Conservation (phyloP, 2,329 filamentous ascomycete species). For the Diatrype stigma region DNA sequence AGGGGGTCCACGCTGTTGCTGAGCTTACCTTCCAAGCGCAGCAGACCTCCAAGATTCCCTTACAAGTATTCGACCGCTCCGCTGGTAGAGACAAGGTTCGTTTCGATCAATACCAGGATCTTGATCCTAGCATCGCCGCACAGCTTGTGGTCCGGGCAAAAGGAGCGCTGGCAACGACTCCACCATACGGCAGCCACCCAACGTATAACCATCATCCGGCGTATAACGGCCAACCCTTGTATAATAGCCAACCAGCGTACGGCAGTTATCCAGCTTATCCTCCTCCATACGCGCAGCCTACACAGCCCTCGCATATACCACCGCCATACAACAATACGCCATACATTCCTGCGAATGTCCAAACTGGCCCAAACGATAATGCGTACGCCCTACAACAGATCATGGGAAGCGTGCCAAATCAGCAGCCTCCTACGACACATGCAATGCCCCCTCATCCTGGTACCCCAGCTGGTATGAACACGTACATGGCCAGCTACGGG, state of each 20-base stretch:
- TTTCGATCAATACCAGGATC: slow-evolving; percentile 82
- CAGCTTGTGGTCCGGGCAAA: slow-evolving; percentile 76
- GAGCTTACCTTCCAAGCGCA: slow-evolving; percentile 70
- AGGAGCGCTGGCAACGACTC: slow-evolving; percentile 28
- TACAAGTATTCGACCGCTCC: slow-evolving; percentile 82
- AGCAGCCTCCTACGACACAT: slow-evolving; percentile 24
- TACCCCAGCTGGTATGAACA: slow-evolving; percentile 18
- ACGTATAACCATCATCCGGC: slow-evolving; percentile 19
- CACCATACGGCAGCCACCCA: slow-evolving; percentile 22
- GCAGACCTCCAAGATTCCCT: slow-evolving; percentile 65
- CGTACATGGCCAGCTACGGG: slow-evolving; percentile 26
- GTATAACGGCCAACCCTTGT: background rate
- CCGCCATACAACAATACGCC: slow-evolving; percentile 15
- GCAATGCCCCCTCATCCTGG: slow-evolving; percentile 26
- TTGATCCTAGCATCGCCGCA: slow-evolving; percentile 73
- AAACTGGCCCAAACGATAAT: slow-evolving; percentile 27
- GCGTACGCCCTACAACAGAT: slow-evolving; percentile 28
- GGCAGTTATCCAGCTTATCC: slow-evolving; percentile 20
- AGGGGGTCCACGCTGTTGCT: slow-evolving; percentile 83
- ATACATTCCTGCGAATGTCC: slow-evolving; percentile 19
- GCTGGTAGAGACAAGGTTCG: slow-evolving; percentile 69
- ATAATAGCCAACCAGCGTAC: background rate
- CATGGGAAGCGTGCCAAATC: slow-evolving; percentile 26
- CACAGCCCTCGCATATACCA: slow-evolving; percentile 28
- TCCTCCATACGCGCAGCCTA: slow-evolving; percentile 19